Percentiles rank a stretch among this genome's conserved stretches.
phyloP scores from a whole-genome alignment of 1,139 yeast genomes.

The Pichia sp. region DNA sequence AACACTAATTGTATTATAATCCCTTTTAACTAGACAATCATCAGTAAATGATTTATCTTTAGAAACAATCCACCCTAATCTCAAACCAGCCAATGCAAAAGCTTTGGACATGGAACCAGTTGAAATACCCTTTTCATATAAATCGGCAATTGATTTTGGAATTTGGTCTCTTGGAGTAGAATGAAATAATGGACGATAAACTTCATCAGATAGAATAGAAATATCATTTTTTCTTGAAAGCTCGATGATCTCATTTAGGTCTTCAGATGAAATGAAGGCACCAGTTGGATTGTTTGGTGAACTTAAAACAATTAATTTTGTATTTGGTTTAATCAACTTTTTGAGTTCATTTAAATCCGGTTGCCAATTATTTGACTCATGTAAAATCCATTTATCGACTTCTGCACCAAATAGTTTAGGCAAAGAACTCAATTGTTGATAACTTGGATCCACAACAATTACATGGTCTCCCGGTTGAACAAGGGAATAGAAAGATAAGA shows the following conservation, averaged over 20 bases:
- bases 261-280: constrained; percentile 35
- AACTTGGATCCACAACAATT: constrained; percentile 45
- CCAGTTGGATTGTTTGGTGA: constrained; percentile 58
- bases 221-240: constrained; percentile 34
- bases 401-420: constrained; percentile 44
- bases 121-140: constrained; percentile 41
- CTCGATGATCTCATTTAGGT: constrained; percentile 34
- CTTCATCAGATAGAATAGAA: constrained; percentile 48
- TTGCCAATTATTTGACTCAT: constrained; percentile 32
- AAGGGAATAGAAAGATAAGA: constrained; percentile 42
- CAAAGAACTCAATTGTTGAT: constrained; percentile 47
- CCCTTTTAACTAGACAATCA: neutral
- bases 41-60: neutral
- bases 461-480: constrained; percentile 44
- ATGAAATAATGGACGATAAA: constrained; percentile 50
- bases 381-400: constrained; percentile 35
- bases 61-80: neutral
- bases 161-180: constrained; percentile 26
- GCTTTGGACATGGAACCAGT: constrained; percentile 53
- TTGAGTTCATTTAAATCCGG: constrained; percentile 35
- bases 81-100: constrained; percentile 38
- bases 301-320: constrained; percentile 44
- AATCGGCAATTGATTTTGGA: constrained; percentile 38
- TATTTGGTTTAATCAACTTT: constrained; percentile 31
- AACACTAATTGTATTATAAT: neutral